These are phyloP conservation scores for Emmonsia crescens DNA, from an alignment of 2,329 filamentous ascomycete species.

Conservation along the genomic window DNA sequence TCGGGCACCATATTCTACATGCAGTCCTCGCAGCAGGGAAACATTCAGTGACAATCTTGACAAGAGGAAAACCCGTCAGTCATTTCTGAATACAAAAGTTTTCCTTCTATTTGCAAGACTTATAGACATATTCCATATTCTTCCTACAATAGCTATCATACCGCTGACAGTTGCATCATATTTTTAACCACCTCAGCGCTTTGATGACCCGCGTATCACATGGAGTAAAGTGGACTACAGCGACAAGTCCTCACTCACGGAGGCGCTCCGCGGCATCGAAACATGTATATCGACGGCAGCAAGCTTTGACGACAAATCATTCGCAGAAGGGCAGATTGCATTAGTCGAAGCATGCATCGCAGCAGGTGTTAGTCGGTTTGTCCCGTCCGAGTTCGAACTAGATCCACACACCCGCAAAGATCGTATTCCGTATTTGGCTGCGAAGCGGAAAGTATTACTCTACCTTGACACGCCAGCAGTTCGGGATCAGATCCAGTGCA, in stretches of 20 bases:
- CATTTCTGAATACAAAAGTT: background rate
- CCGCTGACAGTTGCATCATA: background rate
- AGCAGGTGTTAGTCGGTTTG: background rate
- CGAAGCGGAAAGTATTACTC: background rate
- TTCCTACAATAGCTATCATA: background rate
- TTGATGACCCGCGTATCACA: background rate
- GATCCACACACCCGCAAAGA: background rate
- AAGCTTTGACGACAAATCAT: background rate
- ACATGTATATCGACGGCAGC: constrained; percentile 1
- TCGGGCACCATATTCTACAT: constrained; percentile 1
- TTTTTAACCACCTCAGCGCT: background rate
- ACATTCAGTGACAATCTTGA: background rate
- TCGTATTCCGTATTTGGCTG: background rate
- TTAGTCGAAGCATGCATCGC: constrained; percentile 1
- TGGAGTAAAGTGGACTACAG: constrained; percentile 1
- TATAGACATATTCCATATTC: background rate
- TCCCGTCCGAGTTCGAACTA: constrained; percentile 1
- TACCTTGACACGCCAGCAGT: background rate
- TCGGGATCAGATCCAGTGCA: background rate
- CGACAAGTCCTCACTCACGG: background rate
- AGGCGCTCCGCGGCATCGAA: constrained; percentile 1
- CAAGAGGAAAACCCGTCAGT: constrained; percentile 1
- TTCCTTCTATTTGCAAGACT: background rate
- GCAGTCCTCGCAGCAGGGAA: background rate
- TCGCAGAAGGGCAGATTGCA: background rate